phyloP scores from a whole-genome alignment of 768 basidiomycete genomes.

The Mycena rebaudengoi region DNA sequence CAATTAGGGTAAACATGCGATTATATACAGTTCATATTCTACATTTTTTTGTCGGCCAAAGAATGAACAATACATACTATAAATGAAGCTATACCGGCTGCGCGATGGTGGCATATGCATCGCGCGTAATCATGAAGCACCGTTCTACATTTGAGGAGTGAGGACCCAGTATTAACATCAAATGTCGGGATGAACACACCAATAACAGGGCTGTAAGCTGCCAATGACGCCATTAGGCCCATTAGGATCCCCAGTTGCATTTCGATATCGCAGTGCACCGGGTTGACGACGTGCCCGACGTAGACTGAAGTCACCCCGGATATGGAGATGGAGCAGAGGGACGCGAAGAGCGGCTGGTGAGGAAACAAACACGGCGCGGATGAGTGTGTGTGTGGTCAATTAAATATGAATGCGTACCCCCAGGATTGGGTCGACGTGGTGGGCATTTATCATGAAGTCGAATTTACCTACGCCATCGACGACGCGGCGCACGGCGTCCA shows the following conservation, averaged over 20 bases:
- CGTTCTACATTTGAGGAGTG: neutral
- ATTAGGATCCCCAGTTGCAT: slow-evolving; percentile 4
- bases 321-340: neutral
- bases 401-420: neutral
- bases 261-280: slow-evolving; percentile 10
- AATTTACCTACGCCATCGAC: neutral
- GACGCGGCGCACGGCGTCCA: slow-evolving; percentile 11
- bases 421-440: slow-evolving; percentile 7
- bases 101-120: neutral
- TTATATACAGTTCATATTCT: too few relatives aligned
- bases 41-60: too few relatives aligned
- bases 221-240: slow-evolving; percentile 15
- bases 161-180: neutral
- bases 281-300: too few relatives aligned
- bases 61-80: too few relatives aligned
- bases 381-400: too few relatives aligned
- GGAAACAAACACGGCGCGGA: too few relatives aligned
- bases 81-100: too few relatives aligned
- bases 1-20: too few relatives aligned
- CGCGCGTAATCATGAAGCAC: neutral
- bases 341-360: neutral
- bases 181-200: neutral
- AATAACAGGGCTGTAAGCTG: slow-evolving; percentile 18
- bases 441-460: neutral
- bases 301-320: too few relatives aligned